phyloP scores from a whole-genome alignment of 2,329 filamentous ascomycete genomes.

The Talaromyces amestolkiae region DNA sequence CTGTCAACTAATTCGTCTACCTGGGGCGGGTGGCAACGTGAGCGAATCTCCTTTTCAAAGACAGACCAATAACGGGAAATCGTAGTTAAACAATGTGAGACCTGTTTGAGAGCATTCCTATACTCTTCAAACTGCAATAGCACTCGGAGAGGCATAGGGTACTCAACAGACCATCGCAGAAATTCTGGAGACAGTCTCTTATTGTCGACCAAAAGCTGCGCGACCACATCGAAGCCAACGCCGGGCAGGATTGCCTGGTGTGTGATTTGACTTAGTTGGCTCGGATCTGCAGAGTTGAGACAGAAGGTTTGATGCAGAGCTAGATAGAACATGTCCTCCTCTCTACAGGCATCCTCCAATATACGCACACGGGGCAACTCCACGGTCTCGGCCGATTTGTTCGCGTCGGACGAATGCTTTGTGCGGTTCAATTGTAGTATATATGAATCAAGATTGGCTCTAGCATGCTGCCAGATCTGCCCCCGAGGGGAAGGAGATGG shows the following conservation, averaged over 20 bases:
- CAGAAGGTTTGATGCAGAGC: slow-evolving; percentile 66
- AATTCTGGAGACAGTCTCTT: slow-evolving; percentile 38
- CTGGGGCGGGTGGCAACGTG: slow-evolving; percentile 53
- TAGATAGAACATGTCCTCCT: slow-evolving; percentile 62
- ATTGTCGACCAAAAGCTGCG: slow-evolving; percentile 49
- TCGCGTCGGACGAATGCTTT: slow-evolving; percentile 27
- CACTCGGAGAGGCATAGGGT: slow-evolving; percentile 42
- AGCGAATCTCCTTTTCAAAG: slow-evolving; percentile 34
- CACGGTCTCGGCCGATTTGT: slow-evolving; percentile 33
- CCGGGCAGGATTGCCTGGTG: slow-evolving; percentile 31
- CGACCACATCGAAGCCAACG: slow-evolving; percentile 38
- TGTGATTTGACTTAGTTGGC: slow-evolving; percentile 38
- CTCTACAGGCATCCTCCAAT: slow-evolving; percentile 55
- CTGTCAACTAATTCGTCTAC: slow-evolving; percentile 54
- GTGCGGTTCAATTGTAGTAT: slow-evolving; percentile 19
- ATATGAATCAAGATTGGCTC: slow-evolving; percentile 23
- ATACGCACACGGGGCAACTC: slow-evolving; percentile 51
- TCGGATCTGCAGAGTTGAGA: slow-evolving; percentile 48
- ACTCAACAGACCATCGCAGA: slow-evolving; percentile 48
- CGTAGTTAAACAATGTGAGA: slow-evolving; percentile 47
- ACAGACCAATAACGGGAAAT: slow-evolving; percentile 44
- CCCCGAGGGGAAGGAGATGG: not conserved
- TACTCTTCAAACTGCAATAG: slow-evolving; percentile 35
- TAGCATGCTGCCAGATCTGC: slow-evolving; percentile 19
- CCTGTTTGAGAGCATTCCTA: slow-evolving; percentile 31